phyloP scores from a whole-genome alignment of 208 protist species.

The Crithidia bombi region DNA sequence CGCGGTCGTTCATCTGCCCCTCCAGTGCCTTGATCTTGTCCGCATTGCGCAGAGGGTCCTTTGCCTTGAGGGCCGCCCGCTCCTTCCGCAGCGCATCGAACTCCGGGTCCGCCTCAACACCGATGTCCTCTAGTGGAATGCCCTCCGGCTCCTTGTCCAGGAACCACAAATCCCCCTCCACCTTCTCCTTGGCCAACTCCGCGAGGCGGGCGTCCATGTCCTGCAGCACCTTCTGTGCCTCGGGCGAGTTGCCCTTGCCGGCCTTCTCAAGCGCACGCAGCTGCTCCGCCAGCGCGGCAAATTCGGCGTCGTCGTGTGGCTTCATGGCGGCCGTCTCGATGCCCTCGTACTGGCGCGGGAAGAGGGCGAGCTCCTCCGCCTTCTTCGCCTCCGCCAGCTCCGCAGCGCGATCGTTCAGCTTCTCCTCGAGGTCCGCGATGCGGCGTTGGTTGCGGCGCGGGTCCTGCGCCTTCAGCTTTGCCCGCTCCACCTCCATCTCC shows the following conservation, averaged over 20 bases:
- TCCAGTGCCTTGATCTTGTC: slow-evolving; percentile 60
- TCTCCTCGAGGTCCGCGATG: slow-evolving; percentile 66
- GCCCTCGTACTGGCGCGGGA: slow-evolving; percentile 55
- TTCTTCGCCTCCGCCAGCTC: slow-evolving; percentile 70
- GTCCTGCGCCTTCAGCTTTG: slow-evolving; percentile 72
- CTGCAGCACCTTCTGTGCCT: slow-evolving; percentile 39
- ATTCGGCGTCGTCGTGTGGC: slow-evolving; percentile 65
- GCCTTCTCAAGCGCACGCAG: slow-evolving; percentile 49
- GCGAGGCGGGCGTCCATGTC: slow-evolving; percentile 54
- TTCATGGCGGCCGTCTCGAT: slow-evolving; percentile 59
- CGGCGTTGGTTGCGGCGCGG: slow-evolving; percentile 60
- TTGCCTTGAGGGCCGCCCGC: slow-evolving; percentile 64
- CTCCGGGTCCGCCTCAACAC: slow-evolving; percentile 39
- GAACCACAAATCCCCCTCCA: slow-evolving; percentile 71
- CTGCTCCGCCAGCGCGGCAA: slow-evolving; percentile 60
- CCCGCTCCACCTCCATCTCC: slow-evolving; percentile 69
- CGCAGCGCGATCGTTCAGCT: slow-evolving; percentile 63
- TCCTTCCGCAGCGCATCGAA: slow-evolving; percentile 57
- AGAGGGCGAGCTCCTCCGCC: slow-evolving; percentile 57
- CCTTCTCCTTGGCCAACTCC: slow-evolving; percentile 61
- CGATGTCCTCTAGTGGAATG: slow-evolving; percentile 68
- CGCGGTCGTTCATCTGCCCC: slow-evolving; percentile 61
- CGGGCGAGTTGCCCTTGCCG: slow-evolving; percentile 30
- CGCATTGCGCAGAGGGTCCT: slow-evolving; percentile 57
- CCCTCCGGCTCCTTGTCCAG: slow-evolving; percentile 76